A percentile compares a stretch with the other conserved stretches of the same genome.
Evolutionary conservation across 331 rosid genomes (phyloP).

Genomic region (Phaseolus coccineus): DNA sequence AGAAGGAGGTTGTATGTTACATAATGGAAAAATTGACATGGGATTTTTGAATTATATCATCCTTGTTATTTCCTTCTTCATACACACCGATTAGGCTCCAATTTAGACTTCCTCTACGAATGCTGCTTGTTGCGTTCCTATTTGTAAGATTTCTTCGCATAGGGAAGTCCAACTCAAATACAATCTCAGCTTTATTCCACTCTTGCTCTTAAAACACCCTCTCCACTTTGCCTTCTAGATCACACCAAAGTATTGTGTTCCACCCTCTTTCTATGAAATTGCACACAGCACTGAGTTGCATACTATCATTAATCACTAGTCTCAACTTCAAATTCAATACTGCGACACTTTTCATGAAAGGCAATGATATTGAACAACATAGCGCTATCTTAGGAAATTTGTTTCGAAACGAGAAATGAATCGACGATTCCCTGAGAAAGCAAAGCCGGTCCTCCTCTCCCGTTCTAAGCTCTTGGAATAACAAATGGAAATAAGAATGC

Average conservation of each 20-base stretch:
- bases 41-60: neutral
- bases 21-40: neutral
- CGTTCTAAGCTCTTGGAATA: neutral
- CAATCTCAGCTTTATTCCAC: neutral
- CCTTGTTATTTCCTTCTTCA: neutral
- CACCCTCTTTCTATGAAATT: neutral
- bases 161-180: neutral
- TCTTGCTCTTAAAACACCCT: neutral
- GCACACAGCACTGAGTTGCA: neutral
- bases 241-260: neutral
- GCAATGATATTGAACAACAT: neutral
- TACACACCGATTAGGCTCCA: neutral
- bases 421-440: neutral
- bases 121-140: too few species aligned
- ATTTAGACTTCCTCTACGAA: neutral
- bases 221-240: neutral
- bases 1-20: neutral
- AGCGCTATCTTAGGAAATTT: conserved; percentile 13
- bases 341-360: neutral
- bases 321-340: neutral
- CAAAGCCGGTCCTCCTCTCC: neutral
- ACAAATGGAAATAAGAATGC: neutral
- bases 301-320: neutral
- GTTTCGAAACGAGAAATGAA: neutral
- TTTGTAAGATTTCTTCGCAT: too few species aligned